Evolutionary conservation across 345 rosid genomes (phyloP).

Genomic region (Gossypium mustelinum): DNA sequence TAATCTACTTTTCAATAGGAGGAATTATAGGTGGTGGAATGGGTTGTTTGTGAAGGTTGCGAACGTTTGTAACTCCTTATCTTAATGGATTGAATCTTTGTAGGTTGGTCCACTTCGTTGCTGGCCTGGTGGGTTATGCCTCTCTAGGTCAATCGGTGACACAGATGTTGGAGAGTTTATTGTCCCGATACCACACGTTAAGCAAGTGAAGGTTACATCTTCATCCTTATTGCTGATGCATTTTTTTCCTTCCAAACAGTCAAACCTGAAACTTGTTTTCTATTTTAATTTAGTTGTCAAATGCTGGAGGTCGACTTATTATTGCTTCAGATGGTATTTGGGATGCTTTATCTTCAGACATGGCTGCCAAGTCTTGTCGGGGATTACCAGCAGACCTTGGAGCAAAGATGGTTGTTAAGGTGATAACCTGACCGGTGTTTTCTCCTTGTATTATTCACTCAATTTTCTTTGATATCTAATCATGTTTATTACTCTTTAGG

Average conservation of each 20-base stretch:
- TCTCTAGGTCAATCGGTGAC: conserved; percentile 97
- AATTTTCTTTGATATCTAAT: conserved; percentile 12
- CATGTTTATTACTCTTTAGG: conserved; percentile 39
- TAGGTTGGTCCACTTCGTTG: conserved; percentile 99
- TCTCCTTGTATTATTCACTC: background rate
- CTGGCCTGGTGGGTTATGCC: conserved; percentile 99
- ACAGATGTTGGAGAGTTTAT: conserved; percentile 97
- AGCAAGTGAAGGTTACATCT: conserved; percentile 85
- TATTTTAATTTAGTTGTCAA: conserved; percentile 57
- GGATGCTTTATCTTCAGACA: conserved; percentile 88
- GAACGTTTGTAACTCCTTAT: background rate
- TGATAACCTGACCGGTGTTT: conserved; percentile 20
- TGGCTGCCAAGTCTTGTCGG: conserved; percentile 91
- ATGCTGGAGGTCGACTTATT: conserved; percentile 91
- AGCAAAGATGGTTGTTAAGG: conserved; percentile 96
- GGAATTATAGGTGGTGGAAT: background rate
- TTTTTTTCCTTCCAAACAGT: conserved; percentile 6
- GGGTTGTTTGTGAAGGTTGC: background rate
- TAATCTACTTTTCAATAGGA: conserved; percentile 21
- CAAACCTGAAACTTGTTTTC: conserved; percentile 10
- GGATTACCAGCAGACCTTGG: conserved; percentile 97
- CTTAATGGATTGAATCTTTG: conserved; percentile 14
- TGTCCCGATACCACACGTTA: conserved; percentile 96
- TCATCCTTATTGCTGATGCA: conserved; percentile 4
- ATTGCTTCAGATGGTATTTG: conserved; percentile 99